Conservation (phyloP, 805 yeast genomes). For the Saccharomycopsis sp. region DNA sequence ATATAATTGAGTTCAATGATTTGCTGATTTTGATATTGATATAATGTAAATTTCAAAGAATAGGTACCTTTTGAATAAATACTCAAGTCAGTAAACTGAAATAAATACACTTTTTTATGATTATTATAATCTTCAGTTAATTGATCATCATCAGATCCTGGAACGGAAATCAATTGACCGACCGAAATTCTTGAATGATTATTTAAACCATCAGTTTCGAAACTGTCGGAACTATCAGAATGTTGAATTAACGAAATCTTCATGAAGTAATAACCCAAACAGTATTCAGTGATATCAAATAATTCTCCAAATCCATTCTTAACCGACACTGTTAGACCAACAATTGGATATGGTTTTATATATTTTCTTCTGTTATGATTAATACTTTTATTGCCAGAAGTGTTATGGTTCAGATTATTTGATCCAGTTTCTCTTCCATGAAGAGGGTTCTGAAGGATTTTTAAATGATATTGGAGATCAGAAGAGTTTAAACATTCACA, state of each 20-base stretch:
- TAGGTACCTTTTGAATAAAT: conserved; percentile 8
- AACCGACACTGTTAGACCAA: neutral
- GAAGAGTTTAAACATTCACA: too few relatives aligned
- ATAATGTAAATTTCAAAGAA: conserved; percentile 3
- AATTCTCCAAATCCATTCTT: neutral
- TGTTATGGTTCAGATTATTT: too few relatives aligned
- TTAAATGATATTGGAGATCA: too few relatives aligned
- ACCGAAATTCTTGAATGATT: conserved; percentile 3
- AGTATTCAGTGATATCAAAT: conserved; percentile 1
- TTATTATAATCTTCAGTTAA: too few relatives aligned
- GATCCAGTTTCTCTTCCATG: too few relatives aligned
- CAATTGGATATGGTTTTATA: conserved; percentile 8
- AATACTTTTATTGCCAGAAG: too few relatives aligned
- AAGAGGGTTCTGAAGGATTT: too few relatives aligned
- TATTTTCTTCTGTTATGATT: too few relatives aligned
- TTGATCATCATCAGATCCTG: too few relatives aligned
- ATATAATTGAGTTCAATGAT: conserved; percentile 1
- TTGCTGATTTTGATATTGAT: neutral
- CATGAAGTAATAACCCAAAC: conserved; percentile 6
- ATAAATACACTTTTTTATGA: neutral
- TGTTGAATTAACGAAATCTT: conserved; percentile 4
- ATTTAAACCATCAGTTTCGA: conserved; percentile 5
- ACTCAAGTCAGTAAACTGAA: conserved; percentile 6
- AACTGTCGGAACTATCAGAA: neutral
- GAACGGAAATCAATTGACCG: conserved; percentile 6